Percentiles rank a stretch among this genome's conserved stretches.
Evolutionary conservation across 2,329 filamentous ascomycete genomes (phyloP).

Genomic region (Lomentospora prolificans): DNA sequence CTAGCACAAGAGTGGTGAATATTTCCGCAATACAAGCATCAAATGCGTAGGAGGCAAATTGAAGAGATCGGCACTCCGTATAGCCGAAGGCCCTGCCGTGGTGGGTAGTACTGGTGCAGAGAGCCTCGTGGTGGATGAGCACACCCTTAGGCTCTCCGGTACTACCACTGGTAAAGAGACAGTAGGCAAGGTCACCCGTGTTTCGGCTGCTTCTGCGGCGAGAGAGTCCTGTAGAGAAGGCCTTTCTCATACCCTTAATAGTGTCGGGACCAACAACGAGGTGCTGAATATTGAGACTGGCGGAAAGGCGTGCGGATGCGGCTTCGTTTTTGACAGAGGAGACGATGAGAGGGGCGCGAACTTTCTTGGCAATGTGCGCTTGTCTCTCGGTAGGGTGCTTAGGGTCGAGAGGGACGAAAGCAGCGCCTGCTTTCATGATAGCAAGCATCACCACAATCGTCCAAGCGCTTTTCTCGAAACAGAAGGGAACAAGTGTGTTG

Average conservation of each 20-base stretch:
- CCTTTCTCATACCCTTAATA: not conserved
- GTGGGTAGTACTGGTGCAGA: not conserved
- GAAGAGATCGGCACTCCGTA: constrained; percentile 1
- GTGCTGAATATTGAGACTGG: not conserved
- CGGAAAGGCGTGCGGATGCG: not conserved
- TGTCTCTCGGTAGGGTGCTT: constrained; percentile 26
- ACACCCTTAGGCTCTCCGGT: constrained; percentile 47
- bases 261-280: not conserved
- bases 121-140: constrained; percentile 16
- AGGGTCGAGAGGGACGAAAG: constrained; percentile 14
- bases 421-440: constrained; percentile 10
- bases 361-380: constrained; percentile 25
- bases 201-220: not conserved
- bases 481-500: constrained; percentile 11
- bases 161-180: constrained; percentile 48
- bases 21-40: constrained; percentile 12
- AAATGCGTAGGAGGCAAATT: constrained; percentile 14
- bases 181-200: constrained; percentile 11
- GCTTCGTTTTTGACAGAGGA: not conserved
- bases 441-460: constrained; percentile 9
- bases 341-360: not conserved
- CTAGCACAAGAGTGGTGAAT: constrained; percentile 5
- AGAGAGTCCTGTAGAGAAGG: not conserved
- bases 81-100: not conserved
- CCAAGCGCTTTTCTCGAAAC: constrained; percentile 11